A percentile compares a stretch with the other conserved stretches of the same genome.
phyloP scores from a whole-genome alignment of 1,284 basidiomycete genomes.

The Heliocybe sulcata region DNA sequence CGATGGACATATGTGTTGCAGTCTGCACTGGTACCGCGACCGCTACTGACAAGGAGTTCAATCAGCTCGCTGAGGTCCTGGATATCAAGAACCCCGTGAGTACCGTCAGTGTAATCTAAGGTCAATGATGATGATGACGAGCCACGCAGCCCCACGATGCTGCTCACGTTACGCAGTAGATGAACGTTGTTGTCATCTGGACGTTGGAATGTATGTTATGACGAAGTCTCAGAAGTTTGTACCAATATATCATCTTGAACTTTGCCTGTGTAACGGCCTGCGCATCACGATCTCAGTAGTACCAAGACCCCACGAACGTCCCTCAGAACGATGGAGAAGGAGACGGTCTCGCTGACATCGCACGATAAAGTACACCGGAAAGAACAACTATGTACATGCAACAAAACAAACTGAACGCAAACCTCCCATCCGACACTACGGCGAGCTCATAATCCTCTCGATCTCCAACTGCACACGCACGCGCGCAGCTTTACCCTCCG shows the following conservation, averaged over 20 bases:
- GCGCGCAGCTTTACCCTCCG: conserved; percentile 54
- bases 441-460: conserved; percentile 44
- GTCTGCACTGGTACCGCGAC: not conserved
- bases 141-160: not conserved
- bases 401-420: too few species aligned
- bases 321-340: too few species aligned
- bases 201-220: too few species aligned
- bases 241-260: too few species aligned
- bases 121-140: not conserved
- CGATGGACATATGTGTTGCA: not conserved
- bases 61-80: not conserved
- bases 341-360: too few species aligned
- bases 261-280: too few species aligned
- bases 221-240: too few species aligned
- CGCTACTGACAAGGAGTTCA: not conserved
- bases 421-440: not conserved
- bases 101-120: not conserved
- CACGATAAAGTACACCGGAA: too few species aligned
- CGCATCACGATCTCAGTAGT: too few species aligned
- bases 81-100: not conserved
- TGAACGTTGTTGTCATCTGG: too few species aligned
- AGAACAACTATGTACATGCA: too few species aligned
- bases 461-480: conserved; percentile 56
- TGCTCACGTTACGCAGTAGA: conserved; percentile 1
- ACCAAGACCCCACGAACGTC: too few species aligned